A percentile compares a stretch with the other conserved stretches of the same genome.
These are phyloP conservation scores for Sordariomycetes sp. DNA, from an alignment of 2,329 filamentous ascomycete genomes.

Conservation along the genomic window DNA sequence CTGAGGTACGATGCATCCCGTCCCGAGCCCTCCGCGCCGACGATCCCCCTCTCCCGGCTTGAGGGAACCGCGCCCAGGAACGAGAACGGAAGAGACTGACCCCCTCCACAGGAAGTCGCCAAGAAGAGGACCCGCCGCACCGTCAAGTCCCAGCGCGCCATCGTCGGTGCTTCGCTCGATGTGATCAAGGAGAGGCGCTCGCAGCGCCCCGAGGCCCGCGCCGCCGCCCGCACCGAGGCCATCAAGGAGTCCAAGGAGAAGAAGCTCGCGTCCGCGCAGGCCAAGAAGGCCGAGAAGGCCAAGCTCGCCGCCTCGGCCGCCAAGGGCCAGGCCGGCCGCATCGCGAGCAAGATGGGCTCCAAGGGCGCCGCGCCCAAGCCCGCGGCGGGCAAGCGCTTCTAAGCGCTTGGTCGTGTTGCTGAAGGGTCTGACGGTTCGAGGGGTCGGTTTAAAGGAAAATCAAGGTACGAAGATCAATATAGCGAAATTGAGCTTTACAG, in stretches of 20 bases:
- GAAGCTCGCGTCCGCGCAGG: slow-evolving; percentile 74
- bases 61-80: not conserved
- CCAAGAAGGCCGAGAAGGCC: slow-evolving; percentile 99
- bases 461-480: slow-evolving; percentile 7
- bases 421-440: not conserved
- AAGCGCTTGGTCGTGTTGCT: slow-evolving; percentile 25
- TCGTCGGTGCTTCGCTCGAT: slow-evolving; percentile 97
- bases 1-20: slow-evolving; percentile 64
- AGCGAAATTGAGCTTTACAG: not conserved
- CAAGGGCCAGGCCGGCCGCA: slow-evolving; percentile 67
- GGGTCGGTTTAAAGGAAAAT: slow-evolving; percentile 7
- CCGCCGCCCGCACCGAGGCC: slow-evolving; percentile 75
- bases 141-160: slow-evolving; percentile 97
- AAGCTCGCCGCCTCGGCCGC: slow-evolving; percentile 65
- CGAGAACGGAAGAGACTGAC: slow-evolving; percentile 20
- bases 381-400: slow-evolving; percentile 66
- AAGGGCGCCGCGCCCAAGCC: slow-evolving; percentile 85
- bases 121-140: slow-evolving; percentile 98
- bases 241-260: slow-evolving; percentile 99
- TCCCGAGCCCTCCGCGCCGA: not conserved
- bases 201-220: slow-evolving; percentile 89
- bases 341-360: slow-evolving; percentile 92
- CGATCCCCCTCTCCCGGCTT: not conserved
- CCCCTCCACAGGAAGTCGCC: slow-evolving; percentile 73
- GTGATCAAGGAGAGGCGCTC: slow-evolving; percentile 98